A percentile compares a stretch with the other conserved stretches of the same genome.
Conservation (phyloP, 2,329 filamentous ascomycete species). For the Paraconiothyrium brasiliense region DNA sequence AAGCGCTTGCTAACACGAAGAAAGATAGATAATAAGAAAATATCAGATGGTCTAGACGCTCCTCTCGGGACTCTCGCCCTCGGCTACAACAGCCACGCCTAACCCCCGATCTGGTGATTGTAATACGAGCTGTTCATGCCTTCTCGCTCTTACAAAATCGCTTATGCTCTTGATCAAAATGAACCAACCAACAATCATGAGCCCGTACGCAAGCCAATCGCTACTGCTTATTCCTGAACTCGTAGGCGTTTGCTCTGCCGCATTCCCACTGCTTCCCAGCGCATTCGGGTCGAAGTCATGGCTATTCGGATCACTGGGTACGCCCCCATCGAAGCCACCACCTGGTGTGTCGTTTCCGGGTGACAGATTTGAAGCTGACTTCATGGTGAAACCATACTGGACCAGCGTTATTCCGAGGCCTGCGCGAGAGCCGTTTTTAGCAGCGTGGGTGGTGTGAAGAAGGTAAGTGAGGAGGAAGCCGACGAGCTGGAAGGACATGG, state of each 20-base stretch:
- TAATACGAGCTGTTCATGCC: conserved; percentile 91
- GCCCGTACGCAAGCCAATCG: conserved; percentile 88
- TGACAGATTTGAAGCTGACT: conserved; percentile 59
- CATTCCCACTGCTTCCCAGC: conserved; percentile 57
- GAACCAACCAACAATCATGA: conserved; percentile 99
- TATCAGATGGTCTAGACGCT: conserved; percentile 48
- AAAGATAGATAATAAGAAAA: not conserved
- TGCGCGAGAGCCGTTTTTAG: conserved; percentile 95
- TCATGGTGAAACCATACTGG: conserved; percentile 97
- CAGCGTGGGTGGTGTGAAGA: conserved; percentile 95
- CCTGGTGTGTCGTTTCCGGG: conserved; percentile 58
- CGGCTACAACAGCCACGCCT: conserved; percentile 83
- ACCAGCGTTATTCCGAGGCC: conserved; percentile 95
- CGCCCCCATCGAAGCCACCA: conserved; percentile 62
- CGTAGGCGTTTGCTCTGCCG: conserved; percentile 42
- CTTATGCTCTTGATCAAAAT: conserved; percentile 93
- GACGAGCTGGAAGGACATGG: conserved; percentile 95
- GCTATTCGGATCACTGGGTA: conserved; percentile 85
- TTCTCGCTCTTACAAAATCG: conserved; percentile 85
- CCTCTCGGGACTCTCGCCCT: conserved; percentile 81
- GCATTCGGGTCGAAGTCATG: conserved; percentile 84
- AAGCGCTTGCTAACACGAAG: conserved; percentile 5
- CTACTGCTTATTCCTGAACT: conserved; percentile 71
- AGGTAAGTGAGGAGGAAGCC: conserved; percentile 98
- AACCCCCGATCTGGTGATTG: conserved; percentile 92